Evolutionary conservation across 2,329 filamentous ascomycete species (phyloP), one percentile per base, ranked within the genome.

Genomic region (Pezicula radicicola): DNA sequence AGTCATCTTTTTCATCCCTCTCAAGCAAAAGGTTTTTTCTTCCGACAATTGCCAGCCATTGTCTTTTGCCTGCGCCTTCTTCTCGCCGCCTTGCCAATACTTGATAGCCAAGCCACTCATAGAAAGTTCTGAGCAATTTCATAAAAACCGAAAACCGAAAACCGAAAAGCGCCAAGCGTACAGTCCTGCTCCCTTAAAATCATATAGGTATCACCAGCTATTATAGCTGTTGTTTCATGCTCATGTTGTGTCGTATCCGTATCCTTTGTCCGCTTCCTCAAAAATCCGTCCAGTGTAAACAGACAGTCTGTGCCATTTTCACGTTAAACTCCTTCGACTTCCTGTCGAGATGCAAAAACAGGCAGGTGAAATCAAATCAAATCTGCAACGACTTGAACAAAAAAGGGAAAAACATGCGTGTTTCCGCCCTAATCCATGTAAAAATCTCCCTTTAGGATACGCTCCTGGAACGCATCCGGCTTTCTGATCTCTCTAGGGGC

Each of bases 401-500:
- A 6, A 46, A 27, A 45, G 35, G 47, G 44, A 12, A 12, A 48
- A 54, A 36, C 30, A 47, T 28, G 41, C 27, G 45, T 33, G 41
- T 19, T 43, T 42, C 43, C 42, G 18, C 35, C 21, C 53, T 78
- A 96, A 67, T 97, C 92, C 91, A 97, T 97, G 75, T 94, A 94
- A 65, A 99, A 97, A 66, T 99, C 94, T 43, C 93, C 94, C 75
- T 96, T 94, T 60, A 99, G 80, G 64, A 99, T 97, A 60, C 95
- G 85, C 79, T 99, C 94, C 72, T 97, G 92, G 75, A 97, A 94
- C 57, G 88, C 88, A 74, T 99, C 94, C 28, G 93, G 92, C 76
- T 93, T 95, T 59, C 78, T 78, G 46, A 53, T 61, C 50, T 58
- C 63, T 48, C 52, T 60, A 39, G 74, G 63, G 25, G 80, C 79